Base-by-base conservation (phyloP, 495 filamentous ascomycete genomes). In the Daldinia vernicosa region DNA sequence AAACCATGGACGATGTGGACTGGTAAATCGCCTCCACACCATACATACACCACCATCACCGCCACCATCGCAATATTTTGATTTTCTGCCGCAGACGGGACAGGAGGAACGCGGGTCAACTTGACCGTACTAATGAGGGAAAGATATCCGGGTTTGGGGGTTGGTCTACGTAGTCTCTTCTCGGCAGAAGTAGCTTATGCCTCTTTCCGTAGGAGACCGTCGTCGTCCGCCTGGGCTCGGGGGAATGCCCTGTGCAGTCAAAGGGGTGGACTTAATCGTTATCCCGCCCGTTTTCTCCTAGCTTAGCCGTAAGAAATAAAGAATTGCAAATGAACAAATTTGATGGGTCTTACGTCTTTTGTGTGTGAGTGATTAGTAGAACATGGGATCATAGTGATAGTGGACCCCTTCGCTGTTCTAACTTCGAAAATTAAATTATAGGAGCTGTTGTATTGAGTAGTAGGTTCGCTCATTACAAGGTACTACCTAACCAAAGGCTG, bases 161-260 rank as follows among this genome's bases (percentile, higher is more conserved):
- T 14, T 53, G 50, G 50, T 30, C 27, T 53, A 30, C 50, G 24
- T 30, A 14, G 50, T 53, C 59, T 19, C 12, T 17, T 11, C 22
- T 57, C 70, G 50, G 62, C 51, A 64, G 54, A 68, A 47, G 17
- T 47, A 8, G 43, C 4, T 24, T 47, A 47, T 24, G 8, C 43
- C 43, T 59, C 64, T 82, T 85, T 81, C 45, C 66, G 63, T 72
- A 70, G 58, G 85, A 83, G 80, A 80, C 74, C 74, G 75, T 78
- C 74, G 77, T 78, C 79, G 68, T 75, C 78, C 79, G 30, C 32
- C 39, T 26, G 35, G 59, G 87, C 39, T 58, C 51, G 70, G 90
- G 92, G 92, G 93, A 97, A 97, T 92, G 93, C 93, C 93, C 92
- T 97, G 93, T 93, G 88, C 87, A 69, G 80, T 79, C 81, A 79